Base-by-base conservation (phyloP, 2,329 filamentous ascomycete species). In the Penicillium sp. region DNA sequence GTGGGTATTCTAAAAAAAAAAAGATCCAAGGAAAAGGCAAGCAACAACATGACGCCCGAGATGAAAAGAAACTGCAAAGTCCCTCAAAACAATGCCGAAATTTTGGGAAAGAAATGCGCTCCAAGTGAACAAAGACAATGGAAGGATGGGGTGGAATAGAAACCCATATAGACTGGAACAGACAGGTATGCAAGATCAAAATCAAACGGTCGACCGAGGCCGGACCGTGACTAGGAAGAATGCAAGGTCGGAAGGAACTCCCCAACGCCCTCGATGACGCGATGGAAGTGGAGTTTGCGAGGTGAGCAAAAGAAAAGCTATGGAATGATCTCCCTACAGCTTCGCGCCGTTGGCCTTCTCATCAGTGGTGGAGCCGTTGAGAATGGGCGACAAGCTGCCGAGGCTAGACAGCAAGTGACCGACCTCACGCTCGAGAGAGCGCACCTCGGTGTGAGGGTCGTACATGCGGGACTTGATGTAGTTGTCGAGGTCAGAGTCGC, bases 381-480 rank as follows among this genome's bases (percentile, higher is more conserved):
- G 36, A n/a, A 53, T 41, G 4, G 57, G 55, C 9, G 52, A 55
- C 26, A 56, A 27, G 43, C 56, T 55, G 24, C 64, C 62, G 49
- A 67, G 55, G 41, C 59, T 67, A 42, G 69, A 71, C 24, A 72
- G 63, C 37, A 73, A 59, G 43, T 68, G 64, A 32, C 70, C 71
- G 39, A 75, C 71, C 56, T 76, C 74, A 25, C 71, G 61, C 63
- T 76, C 73, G 32, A 76, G 58, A 37, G 66, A 64, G 48, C 67
- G 61, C n/a, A 74, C 72, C 60, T 76, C 74, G 11, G 61, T 64
- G 59, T 74, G 71, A 25, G 74, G 71, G 47, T 76, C 67, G 53
- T 76, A 76, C 74, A 76, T 76, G 57, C 68, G 72, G 9, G 63
- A 56, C 57, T 70, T 72, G 64, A 76, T 74, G 70, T 71, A 76